A percentile compares a stretch with the other conserved stretches of the same genome.
phyloP scores from a whole-genome alignment of 768 basidiomycete species.

The Suillus brevipes region DNA sequence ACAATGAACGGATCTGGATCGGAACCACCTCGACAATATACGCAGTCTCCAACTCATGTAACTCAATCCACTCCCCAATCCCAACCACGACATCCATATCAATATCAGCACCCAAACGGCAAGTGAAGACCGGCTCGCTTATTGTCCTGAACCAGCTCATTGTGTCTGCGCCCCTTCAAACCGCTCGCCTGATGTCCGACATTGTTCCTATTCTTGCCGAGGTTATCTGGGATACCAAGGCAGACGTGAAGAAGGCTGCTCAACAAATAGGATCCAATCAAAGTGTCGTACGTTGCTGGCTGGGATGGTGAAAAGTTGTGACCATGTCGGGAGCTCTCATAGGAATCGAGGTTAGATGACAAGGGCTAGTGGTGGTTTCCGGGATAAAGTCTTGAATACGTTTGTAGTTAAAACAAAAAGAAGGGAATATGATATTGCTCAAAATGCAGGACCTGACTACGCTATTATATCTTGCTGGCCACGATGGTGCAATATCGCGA shows the following conservation, averaged over 20 bases:
- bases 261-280: too few relatives aligned
- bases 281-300: too few relatives aligned
- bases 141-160: slow-evolving; percentile 85
- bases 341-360: too few relatives aligned
- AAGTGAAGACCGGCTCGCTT: slow-evolving; percentile 89
- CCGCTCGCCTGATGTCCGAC: slow-evolving; percentile 87
- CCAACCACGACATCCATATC: slow-evolving; percentile 41
- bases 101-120: slow-evolving; percentile 73
- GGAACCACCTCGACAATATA: slow-evolving; percentile 44
- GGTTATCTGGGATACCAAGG: slow-evolving; percentile 98
- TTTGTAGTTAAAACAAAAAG: too few relatives aligned
- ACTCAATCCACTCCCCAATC: slow-evolving; percentile 33
- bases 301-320: too few relatives aligned
- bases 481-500: too few relatives aligned
- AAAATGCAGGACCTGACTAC: too few relatives aligned
- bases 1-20: slow-evolving; percentile 52
- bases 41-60: slow-evolving; percentile 43
- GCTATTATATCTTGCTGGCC: too few relatives aligned
- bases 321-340: too few relatives aligned
- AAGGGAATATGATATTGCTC: too few relatives aligned
- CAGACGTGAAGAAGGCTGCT: slow-evolving; percentile 98
- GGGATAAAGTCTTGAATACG: too few relatives aligned
- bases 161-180: slow-evolving; percentile 76
- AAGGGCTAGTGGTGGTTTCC: too few relatives aligned
- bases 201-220: slow-evolving; percentile 93